Conservation (phyloP, 805 yeast genomes). For the Millerago galiae region DNA sequence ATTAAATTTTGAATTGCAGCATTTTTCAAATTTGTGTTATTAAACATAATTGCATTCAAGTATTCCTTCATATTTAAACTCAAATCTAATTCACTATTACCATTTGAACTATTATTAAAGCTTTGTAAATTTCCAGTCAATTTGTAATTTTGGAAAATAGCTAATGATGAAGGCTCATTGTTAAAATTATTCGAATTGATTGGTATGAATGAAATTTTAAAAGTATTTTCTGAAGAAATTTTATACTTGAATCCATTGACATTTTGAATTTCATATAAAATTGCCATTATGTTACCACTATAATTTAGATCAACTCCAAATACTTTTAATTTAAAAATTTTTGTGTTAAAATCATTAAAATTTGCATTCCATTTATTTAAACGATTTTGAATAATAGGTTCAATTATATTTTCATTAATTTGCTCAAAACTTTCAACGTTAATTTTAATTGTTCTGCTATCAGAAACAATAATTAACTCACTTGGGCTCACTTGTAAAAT, state of each 20-base stretch:
- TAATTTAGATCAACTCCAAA: conserved; percentile 16
- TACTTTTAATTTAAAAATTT: conserved; percentile 10
- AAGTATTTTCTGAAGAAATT: conserved; percentile 17
- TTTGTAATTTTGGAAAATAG: conserved; percentile 18
- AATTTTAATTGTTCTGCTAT: conserved; percentile 7
- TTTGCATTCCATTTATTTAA: conserved; percentile 17
- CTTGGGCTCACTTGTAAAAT: conserved; percentile 9
- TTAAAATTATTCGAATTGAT: background rate
- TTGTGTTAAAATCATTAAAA: conserved; percentile 21
- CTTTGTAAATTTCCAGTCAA: conserved; percentile 7
- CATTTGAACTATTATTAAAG: too few species aligned
- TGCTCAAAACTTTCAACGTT: background rate
- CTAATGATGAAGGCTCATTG: conserved; percentile 14
- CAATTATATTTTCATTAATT: conserved; percentile 10
- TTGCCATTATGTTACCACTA: conserved; percentile 14
- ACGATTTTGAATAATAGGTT: conserved; percentile 10
- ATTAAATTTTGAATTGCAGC: conserved; percentile 3
- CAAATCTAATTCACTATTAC: background rate
- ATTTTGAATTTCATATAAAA: conserved; percentile 17
- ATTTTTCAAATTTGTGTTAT: background rate
- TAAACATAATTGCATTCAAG: conserved; percentile 1
- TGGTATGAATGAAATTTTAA: conserved; percentile 15
- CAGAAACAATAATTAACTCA: conserved; percentile 7
- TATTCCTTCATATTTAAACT: conserved; percentile 9
- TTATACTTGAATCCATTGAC: conserved; percentile 17